Base-by-base conservation (phyloP, 2,329 filamentous ascomycete species). In the Sphaceloma murrayae region DNA sequence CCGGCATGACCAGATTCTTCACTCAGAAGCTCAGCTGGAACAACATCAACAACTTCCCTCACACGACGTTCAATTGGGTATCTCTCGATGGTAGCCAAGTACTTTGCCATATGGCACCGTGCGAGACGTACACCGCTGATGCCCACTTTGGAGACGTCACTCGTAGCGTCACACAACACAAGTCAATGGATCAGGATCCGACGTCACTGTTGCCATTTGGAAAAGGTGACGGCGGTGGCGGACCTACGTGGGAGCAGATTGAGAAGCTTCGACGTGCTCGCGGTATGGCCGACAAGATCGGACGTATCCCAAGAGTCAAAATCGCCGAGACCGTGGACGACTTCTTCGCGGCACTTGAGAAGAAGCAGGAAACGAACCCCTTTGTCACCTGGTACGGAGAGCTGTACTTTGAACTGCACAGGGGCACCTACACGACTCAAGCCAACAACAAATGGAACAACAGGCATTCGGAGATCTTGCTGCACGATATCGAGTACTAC, bases 21-120 rank as follows among this genome's bases (percentile, higher is more conserved):
- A 98, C 91, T 0, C 91, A 98, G 64, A 98, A 98, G 68, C 72
- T 98, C 48, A 96, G 89, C 69, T 98, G 91, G 91, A 96, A 96
- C 69, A 96, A 96, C 62, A 96, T 96, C 73, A 96, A 96, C 67
- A 94, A 84, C 58, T 98, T 96, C 67, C 91, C 91, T 0, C 91
- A 96, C 60, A 96, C 91, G 4, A 96, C 91, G 0, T 98, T 98
- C 72, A 94, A 94, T 64, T 98, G 91, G 91, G 88, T 98, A 22
- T 78, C 87, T 9, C 76, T 95, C 10, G 91, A 98, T 61, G 89
- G 91, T 47, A 94, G 85, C 57, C 91, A 96, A 59, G 91, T 98
- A 52, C 78, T 98, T 50, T 96, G 89, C 62, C 91, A 98, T 59
- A 98, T 98, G 91, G 79, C 88, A 2, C 91, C 91, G 1, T 77